A percentile compares a stretch with the other conserved stretches of the same genome.
Conservation (phyloP, 2,329 filamentous ascomycete genomes). For the Cryphonectria parasitica region DNA sequence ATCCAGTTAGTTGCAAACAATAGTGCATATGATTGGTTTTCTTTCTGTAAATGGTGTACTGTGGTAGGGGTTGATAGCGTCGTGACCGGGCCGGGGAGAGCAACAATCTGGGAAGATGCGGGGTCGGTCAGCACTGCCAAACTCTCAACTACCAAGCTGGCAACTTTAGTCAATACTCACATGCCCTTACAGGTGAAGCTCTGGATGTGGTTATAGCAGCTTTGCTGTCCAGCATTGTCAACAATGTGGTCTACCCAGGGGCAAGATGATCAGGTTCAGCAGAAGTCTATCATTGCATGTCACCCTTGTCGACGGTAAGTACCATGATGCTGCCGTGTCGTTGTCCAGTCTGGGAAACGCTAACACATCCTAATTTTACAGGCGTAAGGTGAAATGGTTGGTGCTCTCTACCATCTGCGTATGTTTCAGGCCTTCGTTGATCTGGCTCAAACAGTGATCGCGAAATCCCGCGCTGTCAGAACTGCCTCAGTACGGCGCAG, state of each 20-base stretch:
- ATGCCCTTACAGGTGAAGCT: not conserved
- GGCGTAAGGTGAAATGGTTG: not conserved
- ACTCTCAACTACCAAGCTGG: not conserved
- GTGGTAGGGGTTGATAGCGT: not conserved
- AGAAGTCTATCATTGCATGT: not conserved
- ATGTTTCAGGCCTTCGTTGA: not conserved
- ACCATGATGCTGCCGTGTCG: not conserved
- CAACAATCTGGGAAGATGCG: not conserved
- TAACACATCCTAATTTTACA: not conserved
- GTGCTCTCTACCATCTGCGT: not conserved
- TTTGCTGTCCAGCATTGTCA: not conserved
- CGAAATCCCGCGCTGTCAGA: not conserved
- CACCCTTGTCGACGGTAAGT: not conserved
- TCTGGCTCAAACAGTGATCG: not conserved
- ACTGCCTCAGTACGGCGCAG: not conserved
- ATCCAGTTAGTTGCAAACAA: not conserved
- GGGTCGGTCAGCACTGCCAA: no score
- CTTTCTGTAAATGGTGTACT: not conserved
- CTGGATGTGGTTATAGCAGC: not conserved
- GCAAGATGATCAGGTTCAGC: not conserved
- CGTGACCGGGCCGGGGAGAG: no score
- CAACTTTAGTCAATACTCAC: not conserved
- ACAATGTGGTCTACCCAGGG: not conserved
- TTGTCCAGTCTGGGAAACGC: not conserved
- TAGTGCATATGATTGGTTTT: not conserved